Evolutionary conservation across 352 stramenopile genomes (phyloP).

Genomic region (Pythium rhizo-oryzae): DNA sequence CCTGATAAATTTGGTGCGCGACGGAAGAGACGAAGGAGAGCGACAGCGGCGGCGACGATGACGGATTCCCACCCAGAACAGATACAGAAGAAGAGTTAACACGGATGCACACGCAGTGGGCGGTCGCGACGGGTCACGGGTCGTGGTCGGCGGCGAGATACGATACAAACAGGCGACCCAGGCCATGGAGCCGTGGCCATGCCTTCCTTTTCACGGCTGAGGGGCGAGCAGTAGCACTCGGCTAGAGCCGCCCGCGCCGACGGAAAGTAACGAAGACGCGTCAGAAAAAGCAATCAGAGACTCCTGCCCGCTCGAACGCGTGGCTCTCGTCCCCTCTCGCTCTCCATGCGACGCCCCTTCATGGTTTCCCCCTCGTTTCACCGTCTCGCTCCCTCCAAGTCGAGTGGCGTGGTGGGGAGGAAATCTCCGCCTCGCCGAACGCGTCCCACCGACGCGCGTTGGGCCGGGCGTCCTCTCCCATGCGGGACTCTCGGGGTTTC

Average conservation of each 20-base stretch:
- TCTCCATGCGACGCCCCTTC: background rate
- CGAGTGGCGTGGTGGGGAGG: conserved; percentile 2
- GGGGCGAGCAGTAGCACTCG: background rate
- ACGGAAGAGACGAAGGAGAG: background rate
- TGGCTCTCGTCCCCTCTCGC: conserved; percentile 17
- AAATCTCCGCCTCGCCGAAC: background rate
- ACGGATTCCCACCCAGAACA: conserved; percentile 45
- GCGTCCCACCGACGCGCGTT: background rate
- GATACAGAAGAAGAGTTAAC: conserved; percentile 90
- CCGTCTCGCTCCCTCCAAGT: conserved; percentile 22
- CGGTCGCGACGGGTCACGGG: conserved; percentile 19
- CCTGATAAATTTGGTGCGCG: conserved; percentile 53
- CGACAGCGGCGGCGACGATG: conserved; percentile 6
- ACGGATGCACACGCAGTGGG: conserved; percentile 26
- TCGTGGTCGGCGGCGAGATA: conserved; percentile 9
- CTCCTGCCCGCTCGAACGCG: conserved; percentile 17
- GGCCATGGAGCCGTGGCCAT: background rate
- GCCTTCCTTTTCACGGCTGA: background rate
- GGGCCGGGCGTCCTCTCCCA: background rate
- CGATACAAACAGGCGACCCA: background rate
- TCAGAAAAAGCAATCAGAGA: conserved; percentile 9
- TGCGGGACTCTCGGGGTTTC: background rate
- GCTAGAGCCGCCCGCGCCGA: background rate
- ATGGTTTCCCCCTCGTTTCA: conserved; percentile 4
- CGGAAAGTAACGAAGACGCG: background rate